phyloP scores from a whole-genome alignment of 768 basidiomycete species.

The Exsudoporus frostii region DNA sequence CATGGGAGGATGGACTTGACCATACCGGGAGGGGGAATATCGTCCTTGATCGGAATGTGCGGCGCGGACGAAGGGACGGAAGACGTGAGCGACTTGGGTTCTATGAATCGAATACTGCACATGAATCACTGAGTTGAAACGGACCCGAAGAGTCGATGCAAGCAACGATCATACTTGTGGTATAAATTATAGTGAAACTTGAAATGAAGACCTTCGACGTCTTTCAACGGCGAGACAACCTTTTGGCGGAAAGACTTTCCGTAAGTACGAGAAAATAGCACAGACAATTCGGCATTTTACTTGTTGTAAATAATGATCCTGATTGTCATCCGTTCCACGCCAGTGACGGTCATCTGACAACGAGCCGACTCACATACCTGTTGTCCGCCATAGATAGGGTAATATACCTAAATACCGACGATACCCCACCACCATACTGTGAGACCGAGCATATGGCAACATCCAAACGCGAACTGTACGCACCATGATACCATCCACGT shows the following conservation, averaged over 20 bases:
- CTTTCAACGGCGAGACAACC: conserved; percentile 95
- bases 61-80: conserved; percentile 36
- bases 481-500: conserved; percentile 94
- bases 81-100: conserved; percentile 65
- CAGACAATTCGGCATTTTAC: conserved; percentile 34
- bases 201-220: conserved; percentile 96
- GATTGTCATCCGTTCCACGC: neutral
- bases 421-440: neutral
- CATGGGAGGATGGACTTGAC: conserved; percentile 98
- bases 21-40: conserved; percentile 74
- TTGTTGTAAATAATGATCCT: conserved; percentile 98
- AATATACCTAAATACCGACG: conserved; percentile 67
- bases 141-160: neutral
- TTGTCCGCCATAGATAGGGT: conserved; percentile 88
- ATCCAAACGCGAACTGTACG: conserved; percentile 19
- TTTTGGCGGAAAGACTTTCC: conserved; percentile 23
- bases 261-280: neutral
- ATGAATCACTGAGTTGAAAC: neutral
- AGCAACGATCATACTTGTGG: conserved; percentile 66
- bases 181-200: conserved; percentile 95
- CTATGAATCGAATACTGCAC: conserved; percentile 85
- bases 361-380: conserved; percentile 52
- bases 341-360: neutral
- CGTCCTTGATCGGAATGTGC: conserved; percentile 38
- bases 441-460: neutral